phyloP scores from a whole-genome alignment of 305 asterid species.

The Fraxinus baroniana region DNA sequence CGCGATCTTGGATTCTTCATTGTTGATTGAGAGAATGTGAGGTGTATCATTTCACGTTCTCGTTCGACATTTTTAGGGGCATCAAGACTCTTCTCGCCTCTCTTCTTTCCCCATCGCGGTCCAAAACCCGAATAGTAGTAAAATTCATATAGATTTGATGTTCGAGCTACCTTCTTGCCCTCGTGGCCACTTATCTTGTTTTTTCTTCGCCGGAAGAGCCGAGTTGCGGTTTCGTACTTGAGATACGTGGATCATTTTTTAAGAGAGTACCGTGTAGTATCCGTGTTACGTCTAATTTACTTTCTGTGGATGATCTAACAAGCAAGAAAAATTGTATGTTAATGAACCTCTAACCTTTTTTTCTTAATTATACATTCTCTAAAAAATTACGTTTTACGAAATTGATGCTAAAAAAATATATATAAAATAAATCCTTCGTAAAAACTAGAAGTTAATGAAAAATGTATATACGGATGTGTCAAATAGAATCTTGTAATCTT shows the following conservation, averaged over 20 bases:
- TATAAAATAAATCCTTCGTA: background rate
- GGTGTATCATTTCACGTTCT: background rate
- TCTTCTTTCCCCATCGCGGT: slow-evolving; percentile 18
- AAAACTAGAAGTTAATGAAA: too few relatives aligned
- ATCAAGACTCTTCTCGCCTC: background rate
- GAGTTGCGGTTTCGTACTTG: slow-evolving; percentile 24
- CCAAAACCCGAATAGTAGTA: slow-evolving; percentile 39
- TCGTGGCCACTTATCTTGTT: slow-evolving; percentile 11
- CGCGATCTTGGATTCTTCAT: background rate
- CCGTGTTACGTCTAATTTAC: background rate
- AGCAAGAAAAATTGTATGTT: background rate
- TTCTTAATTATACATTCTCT: background rate
- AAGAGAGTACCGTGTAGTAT: background rate
- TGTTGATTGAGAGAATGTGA: background rate
- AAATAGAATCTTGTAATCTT: too few relatives aligned
- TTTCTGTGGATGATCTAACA: background rate
- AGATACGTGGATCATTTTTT: background rate
- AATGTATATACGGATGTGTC: too few relatives aligned
- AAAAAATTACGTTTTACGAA: background rate
- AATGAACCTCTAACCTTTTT: background rate
- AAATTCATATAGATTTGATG: slow-evolving; percentile 37
- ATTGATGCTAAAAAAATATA: too few relatives aligned
- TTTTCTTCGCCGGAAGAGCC: background rate
- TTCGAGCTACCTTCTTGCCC: slow-evolving; percentile 18
- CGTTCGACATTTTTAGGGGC: background rate